Base-by-base conservation (phyloP, 345 rosid genomes). In the Punica granatum region DNA sequence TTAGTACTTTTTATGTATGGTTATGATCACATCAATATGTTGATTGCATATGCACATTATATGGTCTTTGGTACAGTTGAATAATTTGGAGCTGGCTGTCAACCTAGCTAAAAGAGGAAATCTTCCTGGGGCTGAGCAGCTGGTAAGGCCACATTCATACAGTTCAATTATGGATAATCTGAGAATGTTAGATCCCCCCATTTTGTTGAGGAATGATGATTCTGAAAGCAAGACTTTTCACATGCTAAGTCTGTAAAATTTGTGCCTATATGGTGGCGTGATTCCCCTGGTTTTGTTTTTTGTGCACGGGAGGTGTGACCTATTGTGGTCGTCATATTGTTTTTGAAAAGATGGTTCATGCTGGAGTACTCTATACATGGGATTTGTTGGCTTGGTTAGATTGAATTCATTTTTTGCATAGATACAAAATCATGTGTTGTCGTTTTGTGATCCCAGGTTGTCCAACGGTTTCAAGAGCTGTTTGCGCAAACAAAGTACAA, bases 81-180 rank as follows among this genome's bases (percentile, higher is more conserved):
- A 90, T 80, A 95, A 95, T 78, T 80, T 95, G 85, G 98, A 95
- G 82, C 97, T 95, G 66, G 99, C 99, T 69, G 96, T 95, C 60
- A 92, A 88, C 73, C 98, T 95, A 59, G 99, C 99, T 67, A 95
- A 92, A 77, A 83, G 99, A 80, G 99, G 99, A 81, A 95, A 95
- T 77, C 99, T 95, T 67, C 99, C 99, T 77, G 99, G 99, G 73
- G 99, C 97, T 34, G 99, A 95, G 80, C 90, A 90, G 82, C 85
- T 95, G 89, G 99, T 88, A 84, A 80, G 65, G 33, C 31, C 23
- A 32, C 54, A 11, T 43, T 53, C 1, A 35, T 66, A 4, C 23
- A 60, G 49, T 41, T 60, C n/a, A 62, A 25, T 42, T 37, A n/a
- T 63, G 43, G 16, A 63, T 48, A 63, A 42, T 34, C 33, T 36